Evolutionary conservation across 306 rosid species (phyloP).

Genomic region (Pueraria montana): DNA sequence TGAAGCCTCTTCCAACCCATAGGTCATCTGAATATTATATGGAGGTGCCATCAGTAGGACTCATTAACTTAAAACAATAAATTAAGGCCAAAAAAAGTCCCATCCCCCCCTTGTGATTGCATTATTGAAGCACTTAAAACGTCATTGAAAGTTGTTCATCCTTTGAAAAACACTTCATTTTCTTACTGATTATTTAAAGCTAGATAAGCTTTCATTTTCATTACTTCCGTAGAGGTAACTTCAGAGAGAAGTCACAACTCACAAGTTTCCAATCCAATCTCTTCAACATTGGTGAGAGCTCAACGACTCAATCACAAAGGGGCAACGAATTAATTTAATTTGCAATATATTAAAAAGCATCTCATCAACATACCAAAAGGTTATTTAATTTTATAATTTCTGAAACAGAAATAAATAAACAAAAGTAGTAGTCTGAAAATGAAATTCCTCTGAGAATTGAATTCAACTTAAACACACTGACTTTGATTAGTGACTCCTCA

Average conservation of each 20-base stretch:
- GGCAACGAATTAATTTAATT: constrained; percentile 2
- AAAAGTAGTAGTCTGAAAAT: not conserved
- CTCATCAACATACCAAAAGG: constrained; percentile 1
- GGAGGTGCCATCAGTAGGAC: not conserved
- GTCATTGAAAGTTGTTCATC: constrained; percentile 2
- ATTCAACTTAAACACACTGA: constrained; percentile 5
- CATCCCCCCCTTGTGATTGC: not conserved
- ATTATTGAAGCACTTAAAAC: constrained; percentile 20
- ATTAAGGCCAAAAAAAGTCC: not conserved
- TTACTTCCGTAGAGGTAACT: constrained; percentile 35
- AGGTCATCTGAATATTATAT: constrained; percentile 8
- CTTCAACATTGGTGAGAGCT: constrained; percentile 20
- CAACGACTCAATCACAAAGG: not conserved
- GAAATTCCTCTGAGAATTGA: constrained; percentile 15
- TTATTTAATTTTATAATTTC: constrained; percentile 6
- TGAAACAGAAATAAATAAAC: not conserved
- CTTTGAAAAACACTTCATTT: constrained; percentile 3
- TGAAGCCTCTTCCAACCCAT: constrained; percentile 18
- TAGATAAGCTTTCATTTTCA: constrained; percentile 43
- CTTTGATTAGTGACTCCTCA: constrained; percentile 35
- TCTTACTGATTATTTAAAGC: constrained; percentile 4
- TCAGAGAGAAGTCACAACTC: constrained; percentile 34
- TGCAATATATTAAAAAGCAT: not conserved
- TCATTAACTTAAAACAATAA: not conserved
- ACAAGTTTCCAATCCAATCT: constrained; percentile 26